A percentile compares a stretch with the other conserved stretches of the same genome.
phyloP scores from a whole-genome alignment of 2,329 filamentous ascomycete genomes.

The Botrytis tulipae region DNA sequence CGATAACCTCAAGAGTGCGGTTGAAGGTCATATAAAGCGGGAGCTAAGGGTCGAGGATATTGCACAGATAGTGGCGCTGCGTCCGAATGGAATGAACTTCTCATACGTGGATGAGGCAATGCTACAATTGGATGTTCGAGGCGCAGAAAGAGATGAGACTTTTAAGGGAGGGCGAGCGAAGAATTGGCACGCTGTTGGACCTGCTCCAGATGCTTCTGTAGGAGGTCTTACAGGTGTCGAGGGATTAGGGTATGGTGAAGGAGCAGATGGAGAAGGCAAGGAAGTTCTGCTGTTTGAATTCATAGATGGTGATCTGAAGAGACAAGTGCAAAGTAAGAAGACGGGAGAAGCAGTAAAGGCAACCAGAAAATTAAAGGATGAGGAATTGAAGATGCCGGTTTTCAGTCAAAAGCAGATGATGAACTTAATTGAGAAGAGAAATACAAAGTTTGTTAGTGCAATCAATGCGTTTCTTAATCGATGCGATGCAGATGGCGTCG shows the following conservation, averaged over 20 bases:
- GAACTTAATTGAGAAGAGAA: constrained; percentile 83
- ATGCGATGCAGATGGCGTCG: constrained; percentile 61
- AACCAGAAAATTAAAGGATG: constrained; percentile 66
- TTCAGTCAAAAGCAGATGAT: constrained; percentile 93
- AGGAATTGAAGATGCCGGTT: constrained; percentile 86
- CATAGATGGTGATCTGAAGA: constrained; percentile 84
- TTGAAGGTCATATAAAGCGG: constrained; percentile 77
- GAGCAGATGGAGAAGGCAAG: constrained; percentile 44
- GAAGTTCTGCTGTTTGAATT: constrained; percentile 91
- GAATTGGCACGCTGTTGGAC: constrained; percentile 50
- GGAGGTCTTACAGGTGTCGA: constrained; percentile 54
- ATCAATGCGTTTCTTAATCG: constrained; percentile 74
- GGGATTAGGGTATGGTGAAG: constrained; percentile 40
- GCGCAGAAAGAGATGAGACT: constrained; percentile 62
- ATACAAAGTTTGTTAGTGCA: constrained; percentile 75
- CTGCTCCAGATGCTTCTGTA: constrained; percentile 55
- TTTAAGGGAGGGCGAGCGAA: constrained; percentile 57
- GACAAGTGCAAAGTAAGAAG: constrained; percentile 69
- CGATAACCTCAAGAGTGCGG: constrained; percentile 78
- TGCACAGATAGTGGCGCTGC: constrained; percentile 73
- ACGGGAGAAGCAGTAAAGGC: constrained; percentile 71
- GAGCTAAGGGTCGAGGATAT: constrained; percentile 74
- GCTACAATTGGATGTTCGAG: constrained; percentile 76
- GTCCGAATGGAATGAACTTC: constrained; percentile 78
- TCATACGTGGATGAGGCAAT: constrained; percentile 81